These are phyloP conservation scores for Ceratobasidium sp. DNA, from an alignment of 1,284 basidiomycete species.

Conservation along the genomic window DNA sequence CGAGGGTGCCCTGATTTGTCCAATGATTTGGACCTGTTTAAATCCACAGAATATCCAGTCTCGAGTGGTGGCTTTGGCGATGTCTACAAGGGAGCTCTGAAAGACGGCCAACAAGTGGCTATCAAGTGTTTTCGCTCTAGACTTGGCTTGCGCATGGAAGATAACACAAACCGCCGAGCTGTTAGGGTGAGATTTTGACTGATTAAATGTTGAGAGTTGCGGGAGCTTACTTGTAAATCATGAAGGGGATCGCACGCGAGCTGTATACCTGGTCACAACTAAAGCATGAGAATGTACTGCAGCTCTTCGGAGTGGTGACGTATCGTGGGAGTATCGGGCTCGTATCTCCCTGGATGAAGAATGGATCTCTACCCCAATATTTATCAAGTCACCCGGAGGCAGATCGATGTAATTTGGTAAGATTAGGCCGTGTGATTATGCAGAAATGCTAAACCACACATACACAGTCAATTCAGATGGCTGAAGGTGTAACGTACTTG, in stretches of 20 bases:
- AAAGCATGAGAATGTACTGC: neutral
- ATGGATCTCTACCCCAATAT: neutral
- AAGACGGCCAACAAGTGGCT: neutral
- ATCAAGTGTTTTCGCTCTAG: neutral
- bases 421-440: neutral
- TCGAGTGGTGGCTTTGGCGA: neutral
- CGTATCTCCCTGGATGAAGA: conserved; percentile 17
- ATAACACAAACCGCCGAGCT: neutral
- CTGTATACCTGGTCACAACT: conserved; percentile 5
- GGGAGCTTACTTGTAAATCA: neutral
- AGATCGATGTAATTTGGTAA: conserved; percentile 8
- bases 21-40: neutral
- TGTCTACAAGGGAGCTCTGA: neutral
- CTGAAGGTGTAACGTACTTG: neutral
- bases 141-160: neutral
- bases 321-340: neutral
- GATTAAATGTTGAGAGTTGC: neutral
- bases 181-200: no score
- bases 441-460: neutral
- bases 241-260: neutral
- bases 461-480: neutral
- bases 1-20: neutral
- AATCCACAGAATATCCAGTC: neutral
- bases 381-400: neutral
- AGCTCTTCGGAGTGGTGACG: neutral